Conservation (phyloP, 2,329 filamentous ascomycete genomes). For the Calonectria henricotiae region DNA sequence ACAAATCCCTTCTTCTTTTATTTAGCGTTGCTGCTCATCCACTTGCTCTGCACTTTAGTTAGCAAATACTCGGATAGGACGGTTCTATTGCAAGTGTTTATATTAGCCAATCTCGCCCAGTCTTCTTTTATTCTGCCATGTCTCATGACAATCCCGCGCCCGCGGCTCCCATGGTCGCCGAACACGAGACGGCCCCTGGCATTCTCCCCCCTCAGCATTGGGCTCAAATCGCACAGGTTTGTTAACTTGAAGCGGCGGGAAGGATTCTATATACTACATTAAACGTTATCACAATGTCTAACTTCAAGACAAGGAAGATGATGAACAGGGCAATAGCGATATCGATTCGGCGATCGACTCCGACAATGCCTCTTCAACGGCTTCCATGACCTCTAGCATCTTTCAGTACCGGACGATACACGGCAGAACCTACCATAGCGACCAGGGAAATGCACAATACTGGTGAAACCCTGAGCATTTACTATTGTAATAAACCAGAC, state of each 20-base stretch:
- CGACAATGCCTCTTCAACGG: conserved; percentile 33
- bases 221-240: conserved; percentile 42
- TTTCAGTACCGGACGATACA: conserved; percentile 39
- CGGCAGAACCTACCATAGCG: conserved; percentile 37
- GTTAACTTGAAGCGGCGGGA: not conserved
- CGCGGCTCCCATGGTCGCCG: conserved; percentile 6
- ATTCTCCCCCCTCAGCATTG: conserved; percentile 47
- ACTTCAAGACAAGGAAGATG: conserved; percentile 6
- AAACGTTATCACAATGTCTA: conserved; percentile 42
- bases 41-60: not conserved
- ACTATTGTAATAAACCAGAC: not conserved
- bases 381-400: conserved; percentile 37
- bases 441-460: conserved; percentile 37
- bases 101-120: not conserved
- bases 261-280: too few relatives aligned
- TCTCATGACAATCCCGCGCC: not conserved
- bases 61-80: not conserved
- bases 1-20: not conserved
- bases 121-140: conserved; percentile 19
- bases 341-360: conserved; percentile 21
- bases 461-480: conserved; percentile 3
- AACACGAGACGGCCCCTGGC: not conserved
- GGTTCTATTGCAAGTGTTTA: not conserved
- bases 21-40: not conserved
- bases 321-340: conserved; percentile 13